Percentiles rank a stretch among this genome's conserved stretches.
Conservation (phyloP, 495 filamentous ascomycete genomes). For the Talaromyces nanjingensis region DNA sequence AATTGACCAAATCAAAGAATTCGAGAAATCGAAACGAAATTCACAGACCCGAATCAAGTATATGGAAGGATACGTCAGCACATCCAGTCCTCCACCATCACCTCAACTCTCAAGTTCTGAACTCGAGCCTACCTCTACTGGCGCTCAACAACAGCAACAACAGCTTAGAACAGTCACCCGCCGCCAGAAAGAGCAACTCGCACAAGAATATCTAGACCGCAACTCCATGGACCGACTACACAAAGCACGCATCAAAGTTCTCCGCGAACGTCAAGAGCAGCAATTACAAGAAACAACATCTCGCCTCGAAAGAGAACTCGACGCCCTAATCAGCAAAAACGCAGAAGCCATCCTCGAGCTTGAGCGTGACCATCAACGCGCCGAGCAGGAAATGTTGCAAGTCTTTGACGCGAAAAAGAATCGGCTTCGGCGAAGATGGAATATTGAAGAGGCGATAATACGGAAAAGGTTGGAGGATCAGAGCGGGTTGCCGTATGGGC, state of each 20-base stretch:
- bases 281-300: conserved; percentile 57
- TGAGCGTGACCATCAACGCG: conserved; percentile 42
- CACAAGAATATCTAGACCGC: conserved; percentile 62
- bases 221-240: conserved; percentile 67
- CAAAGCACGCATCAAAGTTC: conserved; percentile 67
- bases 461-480: conserved; percentile 50
- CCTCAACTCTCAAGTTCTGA: conserved; percentile 19
- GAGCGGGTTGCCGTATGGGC: conserved; percentile 41
- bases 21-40: conserved; percentile 50
- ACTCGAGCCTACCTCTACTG: conserved; percentile 14
- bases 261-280: conserved; percentile 68
- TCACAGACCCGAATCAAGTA: conserved; percentile 65
- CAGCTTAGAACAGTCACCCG: conserved; percentile 24
- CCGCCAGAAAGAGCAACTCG: conserved; percentile 50
- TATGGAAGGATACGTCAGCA: conserved; percentile 73
- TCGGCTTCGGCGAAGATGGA: conserved; percentile 51
- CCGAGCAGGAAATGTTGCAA: conserved; percentile 43
- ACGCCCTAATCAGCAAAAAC: conserved; percentile 45
- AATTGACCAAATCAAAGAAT: conserved; percentile 52
- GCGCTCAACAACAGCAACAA: background rate
- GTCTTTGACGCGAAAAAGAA: conserved; percentile 44
- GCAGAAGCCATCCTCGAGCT: conserved; percentile 45
- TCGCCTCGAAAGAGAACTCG: conserved; percentile 59
- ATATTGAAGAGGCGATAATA: conserved; percentile 55
- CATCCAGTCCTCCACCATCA: conserved; percentile 37